phyloP scores from a whole-genome alignment of 495 filamentous ascomycete genomes.

The Penicillium canescens region DNA sequence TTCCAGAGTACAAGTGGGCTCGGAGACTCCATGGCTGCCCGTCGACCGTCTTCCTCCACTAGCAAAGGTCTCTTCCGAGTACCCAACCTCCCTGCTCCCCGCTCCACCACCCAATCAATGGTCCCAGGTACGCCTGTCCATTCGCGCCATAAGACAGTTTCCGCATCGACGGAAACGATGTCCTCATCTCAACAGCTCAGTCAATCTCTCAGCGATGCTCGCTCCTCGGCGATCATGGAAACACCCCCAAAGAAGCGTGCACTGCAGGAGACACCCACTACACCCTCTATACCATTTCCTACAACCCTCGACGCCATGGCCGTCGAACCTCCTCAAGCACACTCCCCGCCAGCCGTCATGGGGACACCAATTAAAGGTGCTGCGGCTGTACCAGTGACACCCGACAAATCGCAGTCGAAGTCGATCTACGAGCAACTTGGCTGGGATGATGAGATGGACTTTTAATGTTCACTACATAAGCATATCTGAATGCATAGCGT shows the following conservation, averaged over 20 bases:
- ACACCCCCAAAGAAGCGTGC: conserved; percentile 41
- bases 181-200: conserved; percentile 13
- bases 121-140: conserved; percentile 36
- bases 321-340: conserved; percentile 4
- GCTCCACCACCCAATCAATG: conserved; percentile 18
- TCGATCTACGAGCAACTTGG: conserved; percentile 71
- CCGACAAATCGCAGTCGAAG: conserved; percentile 44
- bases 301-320: conserved; percentile 4
- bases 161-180: conserved; percentile 3
- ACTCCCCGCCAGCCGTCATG: conserved; percentile 19
- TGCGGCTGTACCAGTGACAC: conserved; percentile 34
- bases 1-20: conserved; percentile 17
- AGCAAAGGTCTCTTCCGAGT: conserved; percentile 35
- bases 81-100: conserved; percentile 40
- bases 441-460: conserved; percentile 66
- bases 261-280: conserved; percentile 1
- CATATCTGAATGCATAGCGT: conserved; percentile 8
- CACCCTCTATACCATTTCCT: conserved; percentile 9
- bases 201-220: conserved; percentile 6
- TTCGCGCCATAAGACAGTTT: conserved; percentile 23
- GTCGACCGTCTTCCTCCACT: conserved; percentile 16
- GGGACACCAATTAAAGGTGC: conserved; percentile 26
- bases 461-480: conserved; percentile 30
- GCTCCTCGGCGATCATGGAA: conserved; percentile 36
- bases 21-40: background rate